These are phyloP conservation scores for Fusarium hostae DNA, from an alignment of 2,329 filamentous ascomycete genomes.

Conservation along the genomic window DNA sequence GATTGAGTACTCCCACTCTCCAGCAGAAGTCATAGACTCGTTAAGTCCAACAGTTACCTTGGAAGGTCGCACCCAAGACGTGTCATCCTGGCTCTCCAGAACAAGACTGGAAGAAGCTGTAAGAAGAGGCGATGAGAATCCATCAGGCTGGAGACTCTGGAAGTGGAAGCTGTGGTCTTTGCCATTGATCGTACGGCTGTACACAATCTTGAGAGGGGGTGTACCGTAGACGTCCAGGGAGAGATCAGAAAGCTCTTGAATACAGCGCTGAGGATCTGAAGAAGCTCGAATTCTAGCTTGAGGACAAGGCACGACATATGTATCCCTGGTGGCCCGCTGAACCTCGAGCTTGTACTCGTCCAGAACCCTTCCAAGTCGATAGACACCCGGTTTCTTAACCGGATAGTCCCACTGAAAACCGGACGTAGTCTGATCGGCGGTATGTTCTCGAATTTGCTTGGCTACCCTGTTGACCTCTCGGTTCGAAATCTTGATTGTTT, in stretches of 20 bases:
- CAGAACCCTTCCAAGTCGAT: constrained; percentile 84
- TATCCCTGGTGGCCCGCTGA: constrained; percentile 78
- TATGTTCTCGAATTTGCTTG: constrained; percentile 73
- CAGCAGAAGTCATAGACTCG: constrained; percentile 83
- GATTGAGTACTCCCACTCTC: constrained; percentile 88
- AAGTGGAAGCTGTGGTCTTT: constrained; percentile 87
- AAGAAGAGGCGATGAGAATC: constrained; percentile 81
- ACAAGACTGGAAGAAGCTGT: constrained; percentile 69
- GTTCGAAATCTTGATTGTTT: constrained; percentile 79
- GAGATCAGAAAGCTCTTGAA: constrained; percentile 87
- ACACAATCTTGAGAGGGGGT: constrained; percentile 90
- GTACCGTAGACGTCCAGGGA: constrained; percentile 86
- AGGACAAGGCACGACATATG: constrained; percentile 88
- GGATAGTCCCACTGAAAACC: constrained; percentile 77
- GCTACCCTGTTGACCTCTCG: constrained; percentile 81
- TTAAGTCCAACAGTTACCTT: constrained; percentile 85
- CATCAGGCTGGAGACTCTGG: constrained; percentile 92
- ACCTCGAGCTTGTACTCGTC: constrained; percentile 96
- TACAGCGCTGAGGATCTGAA: constrained; percentile 76
- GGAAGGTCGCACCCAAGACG: constrained; percentile 83
- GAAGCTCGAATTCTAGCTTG: constrained; percentile 75
- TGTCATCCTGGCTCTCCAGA: constrained; percentile 71
- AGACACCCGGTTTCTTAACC: constrained; percentile 88
- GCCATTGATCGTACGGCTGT: constrained; percentile 87
- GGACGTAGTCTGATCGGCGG: constrained; percentile 68